A percentile compares a stretch with the other conserved stretches of the same genome.
Conservation (phyloP, 2,329 filamentous ascomycete genomes). For the Fusarium sp. region DNA sequence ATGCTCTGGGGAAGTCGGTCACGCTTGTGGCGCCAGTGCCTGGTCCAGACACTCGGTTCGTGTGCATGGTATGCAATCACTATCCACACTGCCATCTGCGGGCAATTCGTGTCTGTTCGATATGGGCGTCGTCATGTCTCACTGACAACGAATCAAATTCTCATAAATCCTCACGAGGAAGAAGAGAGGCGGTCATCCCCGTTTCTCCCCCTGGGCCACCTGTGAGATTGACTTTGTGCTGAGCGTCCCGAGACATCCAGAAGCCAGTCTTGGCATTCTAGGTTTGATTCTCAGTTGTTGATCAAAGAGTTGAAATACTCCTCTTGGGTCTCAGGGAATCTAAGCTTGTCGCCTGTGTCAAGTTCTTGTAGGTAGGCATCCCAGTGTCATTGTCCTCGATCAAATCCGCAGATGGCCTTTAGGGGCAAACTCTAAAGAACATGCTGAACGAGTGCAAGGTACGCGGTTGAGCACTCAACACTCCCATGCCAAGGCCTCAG, state of each 20-base stretch:
- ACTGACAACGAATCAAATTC: not conserved
- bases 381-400: not conserved
- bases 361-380: not conserved
- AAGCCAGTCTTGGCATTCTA: not conserved
- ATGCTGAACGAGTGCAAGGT: not conserved
- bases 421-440: not conserved
- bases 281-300: not conserved
- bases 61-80: not conserved
- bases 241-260: conserved; percentile 15
- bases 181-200: not conserved
- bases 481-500: not conserved
- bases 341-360: not conserved
- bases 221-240: not conserved
- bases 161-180: not conserved
- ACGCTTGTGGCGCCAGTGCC: conserved; percentile 6
- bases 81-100: not conserved
- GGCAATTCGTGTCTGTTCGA: not conserved
- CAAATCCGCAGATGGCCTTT: not conserved
- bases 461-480: not conserved
- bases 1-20: not conserved
- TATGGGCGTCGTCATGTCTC: not conserved
- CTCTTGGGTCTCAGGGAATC: not conserved
- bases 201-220: not conserved
- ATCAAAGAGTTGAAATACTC: not conserved
- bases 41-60: conserved; percentile 1